Conservation (phyloP, 2,329 filamentous ascomycete species). For the Volutella citrinella region DNA sequence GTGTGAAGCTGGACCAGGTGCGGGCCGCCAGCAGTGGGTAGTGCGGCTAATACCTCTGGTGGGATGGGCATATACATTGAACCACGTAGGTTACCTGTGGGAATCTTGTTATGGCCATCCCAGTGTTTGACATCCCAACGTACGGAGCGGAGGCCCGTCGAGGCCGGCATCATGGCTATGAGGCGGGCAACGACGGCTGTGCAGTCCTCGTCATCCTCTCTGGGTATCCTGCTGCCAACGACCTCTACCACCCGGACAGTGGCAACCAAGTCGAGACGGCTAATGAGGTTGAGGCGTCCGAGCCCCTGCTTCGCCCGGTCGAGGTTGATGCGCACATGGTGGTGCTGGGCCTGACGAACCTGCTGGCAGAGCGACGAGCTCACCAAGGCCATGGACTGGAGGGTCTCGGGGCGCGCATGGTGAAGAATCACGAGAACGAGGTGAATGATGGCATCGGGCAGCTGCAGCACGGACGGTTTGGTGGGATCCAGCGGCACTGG, state of each 20-base stretch:
- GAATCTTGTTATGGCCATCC: neutral
- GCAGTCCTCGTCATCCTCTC: neutral
- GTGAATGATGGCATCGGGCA: slow-evolving; percentile 2
- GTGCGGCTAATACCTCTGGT: neutral
- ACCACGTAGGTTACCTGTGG: neutral
- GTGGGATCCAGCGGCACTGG: slow-evolving; percentile 3
- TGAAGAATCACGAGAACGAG: slow-evolving; percentile 1
- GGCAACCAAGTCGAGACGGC: slow-evolving; percentile 1
- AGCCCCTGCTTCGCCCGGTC: neutral
- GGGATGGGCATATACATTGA: neutral
- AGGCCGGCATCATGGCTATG: slow-evolving; percentile 1
- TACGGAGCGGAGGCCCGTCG: slow-evolving; percentile 1
- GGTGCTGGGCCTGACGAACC: slow-evolving; percentile 2
- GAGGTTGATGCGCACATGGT: slow-evolving; percentile 3
- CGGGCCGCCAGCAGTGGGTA: neutral
- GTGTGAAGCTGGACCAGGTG: slow-evolving; percentile 5
- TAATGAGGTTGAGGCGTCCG: slow-evolving; percentile 1
- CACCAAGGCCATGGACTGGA: slow-evolving; percentile 3
- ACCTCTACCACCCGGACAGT: slow-evolving; percentile 1
- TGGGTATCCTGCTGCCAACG: neutral
- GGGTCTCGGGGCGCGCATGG: slow-evolving; percentile 1
- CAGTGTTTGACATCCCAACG: slow-evolving; percentile 3
- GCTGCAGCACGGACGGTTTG: slow-evolving; percentile 2
- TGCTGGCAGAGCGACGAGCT: slow-evolving; percentile 2
- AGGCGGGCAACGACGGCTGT: slow-evolving; percentile 1